These are phyloP conservation scores for Apodospora peruviana DNA, from an alignment of 495 filamentous ascomycete species.

Conservation along the genomic window DNA sequence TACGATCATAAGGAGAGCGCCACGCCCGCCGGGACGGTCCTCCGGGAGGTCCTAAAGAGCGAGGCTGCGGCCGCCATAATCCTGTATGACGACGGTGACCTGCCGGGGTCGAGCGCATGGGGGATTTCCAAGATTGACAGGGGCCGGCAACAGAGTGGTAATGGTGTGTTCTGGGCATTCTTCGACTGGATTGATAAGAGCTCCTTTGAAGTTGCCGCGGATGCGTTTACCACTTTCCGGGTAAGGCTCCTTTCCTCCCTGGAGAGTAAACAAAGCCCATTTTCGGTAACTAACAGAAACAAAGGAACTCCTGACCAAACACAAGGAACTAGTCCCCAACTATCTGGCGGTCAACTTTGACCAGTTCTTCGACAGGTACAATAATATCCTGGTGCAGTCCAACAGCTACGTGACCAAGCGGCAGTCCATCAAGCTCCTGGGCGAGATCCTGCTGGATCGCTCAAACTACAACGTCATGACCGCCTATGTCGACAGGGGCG, in stretches of 20 bases:
- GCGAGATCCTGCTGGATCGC: constrained; percentile 89
- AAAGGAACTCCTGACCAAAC: constrained; percentile 83
- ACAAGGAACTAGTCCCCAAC: constrained; percentile 80
- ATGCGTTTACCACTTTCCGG: constrained; percentile 95
- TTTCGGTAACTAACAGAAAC: background rate
- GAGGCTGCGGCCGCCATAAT: constrained; percentile 85
- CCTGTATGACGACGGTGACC: constrained; percentile 78
- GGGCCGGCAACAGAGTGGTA: constrained; percentile 59
- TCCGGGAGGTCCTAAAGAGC: constrained; percentile 88
- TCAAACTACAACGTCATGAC: constrained; percentile 99
- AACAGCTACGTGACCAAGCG: constrained; percentile 97
- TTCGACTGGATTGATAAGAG: constrained; percentile 95
- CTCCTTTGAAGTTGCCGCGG: constrained; percentile 93
- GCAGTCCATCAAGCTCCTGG: constrained; percentile 94
- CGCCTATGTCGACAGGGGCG: constrained; percentile 86
- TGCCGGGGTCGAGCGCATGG: constrained; percentile 43
- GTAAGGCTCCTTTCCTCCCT: constrained; percentile 42
- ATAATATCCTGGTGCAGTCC: constrained; percentile 79
- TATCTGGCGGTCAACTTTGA: constrained; percentile 86
- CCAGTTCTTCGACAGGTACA: constrained; percentile 86
- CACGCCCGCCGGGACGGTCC: constrained; percentile 83
- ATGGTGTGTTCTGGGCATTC: constrained; percentile 93
- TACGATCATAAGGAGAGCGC: constrained; percentile 89
- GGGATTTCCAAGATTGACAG: constrained; percentile 63
- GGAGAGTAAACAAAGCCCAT: background rate